Evolutionary conservation across 1,284 basidiomycete species (phyloP), one percentile per base, ranked within the genome.

Genomic region (Cryptococcus hybrid): DNA sequence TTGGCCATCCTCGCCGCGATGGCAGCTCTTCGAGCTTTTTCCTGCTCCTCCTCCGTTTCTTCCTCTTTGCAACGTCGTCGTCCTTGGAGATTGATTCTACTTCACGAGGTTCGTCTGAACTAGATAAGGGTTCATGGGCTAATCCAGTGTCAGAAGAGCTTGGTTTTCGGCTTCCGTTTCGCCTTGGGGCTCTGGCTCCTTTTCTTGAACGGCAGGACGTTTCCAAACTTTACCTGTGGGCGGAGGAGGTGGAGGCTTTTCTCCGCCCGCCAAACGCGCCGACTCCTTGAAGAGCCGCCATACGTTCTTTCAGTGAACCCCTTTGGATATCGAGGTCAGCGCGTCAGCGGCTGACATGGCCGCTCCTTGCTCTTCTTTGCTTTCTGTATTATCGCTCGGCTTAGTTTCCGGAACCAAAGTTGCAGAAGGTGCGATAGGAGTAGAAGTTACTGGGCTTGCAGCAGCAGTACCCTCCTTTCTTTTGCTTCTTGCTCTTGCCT

Each of bases 241-340:
- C 63, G 88, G 87, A 12, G 88, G 87, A 51, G 85, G 84, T 1
- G 87, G 83, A 7, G 85, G 82, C 3, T 64, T 63, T 9, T 60
- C 9, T 64, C 59, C 3, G 7, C 30, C 5, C 38, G 18, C 88
- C 88, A 70, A 92, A 92, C 8, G 82, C 88, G 18, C 87, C 87
- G 2, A 70, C 70, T 5, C 88, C 89, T 70, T 91, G 87, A 39
- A 95, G 80, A 2, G 91, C 90, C 34, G 91, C 91, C 90, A 96
- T 95, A 46, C 92, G 85, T 64, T 94, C 92, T 78, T 87, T 92
- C 63, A 96, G 78, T 59, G 88, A 89, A 3, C 84, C 87, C 79
- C 79, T 50, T 71, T 68, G 47, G 82, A 81, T 71, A 92, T 90
- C 65, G 87, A 87, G 67, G 86, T 86, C 73, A 88, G 85, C 37